phyloP scores from a whole-genome alignment of 108 stramenopile genomes.

The Cyclotella choctawhatcheeana region DNA sequence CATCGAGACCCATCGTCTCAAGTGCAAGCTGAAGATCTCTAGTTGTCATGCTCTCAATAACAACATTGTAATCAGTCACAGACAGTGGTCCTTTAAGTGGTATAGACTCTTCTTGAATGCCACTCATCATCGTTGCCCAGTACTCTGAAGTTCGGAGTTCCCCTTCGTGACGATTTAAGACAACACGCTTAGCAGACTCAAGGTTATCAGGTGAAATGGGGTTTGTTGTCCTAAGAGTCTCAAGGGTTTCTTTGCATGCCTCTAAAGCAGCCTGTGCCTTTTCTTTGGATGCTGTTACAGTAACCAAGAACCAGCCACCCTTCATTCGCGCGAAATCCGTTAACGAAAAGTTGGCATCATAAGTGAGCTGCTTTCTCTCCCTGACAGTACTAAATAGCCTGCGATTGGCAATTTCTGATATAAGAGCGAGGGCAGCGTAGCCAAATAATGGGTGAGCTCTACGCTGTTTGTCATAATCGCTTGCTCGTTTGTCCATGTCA shows the following conservation, averaged over 20 bases:
- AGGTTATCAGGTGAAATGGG: constrained; percentile 92
- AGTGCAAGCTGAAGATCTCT: constrained; percentile 87
- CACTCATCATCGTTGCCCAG: constrained; percentile 94
- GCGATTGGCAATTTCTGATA: constrained; percentile 92
- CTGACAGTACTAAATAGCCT: constrained; percentile 94
- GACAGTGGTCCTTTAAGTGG: constrained; percentile 92
- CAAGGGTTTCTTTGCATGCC: constrained; percentile 94
- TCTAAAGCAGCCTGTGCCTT: constrained; percentile 93
- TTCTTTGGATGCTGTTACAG: constrained; percentile 95
- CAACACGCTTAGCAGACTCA: constrained; percentile 94
- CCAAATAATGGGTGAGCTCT: constrained; percentile 91
- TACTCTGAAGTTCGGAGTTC: constrained; percentile 88
- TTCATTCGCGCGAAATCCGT: constrained; percentile 90
- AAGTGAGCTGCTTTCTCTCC: constrained; percentile 95
- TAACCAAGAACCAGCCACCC: constrained; percentile 96
- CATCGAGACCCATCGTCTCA: constrained; percentile 78
- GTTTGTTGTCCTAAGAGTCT: constrained; percentile 66
- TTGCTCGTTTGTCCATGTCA: constrained; percentile 67
- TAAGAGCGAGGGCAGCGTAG: constrained; percentile 79
- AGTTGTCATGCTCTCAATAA: constrained; percentile 88
- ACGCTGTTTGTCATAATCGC: constrained; percentile 84
- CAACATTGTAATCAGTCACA: constrained; percentile 89
- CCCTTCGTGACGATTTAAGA: constrained; percentile 93
- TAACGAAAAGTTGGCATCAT: constrained; percentile 97
- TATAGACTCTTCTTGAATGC: constrained; percentile 92